These are phyloP conservation scores for Entonaema liquescens DNA, from an alignment of 495 filamentous ascomycete species.

Conservation along the genomic window DNA sequence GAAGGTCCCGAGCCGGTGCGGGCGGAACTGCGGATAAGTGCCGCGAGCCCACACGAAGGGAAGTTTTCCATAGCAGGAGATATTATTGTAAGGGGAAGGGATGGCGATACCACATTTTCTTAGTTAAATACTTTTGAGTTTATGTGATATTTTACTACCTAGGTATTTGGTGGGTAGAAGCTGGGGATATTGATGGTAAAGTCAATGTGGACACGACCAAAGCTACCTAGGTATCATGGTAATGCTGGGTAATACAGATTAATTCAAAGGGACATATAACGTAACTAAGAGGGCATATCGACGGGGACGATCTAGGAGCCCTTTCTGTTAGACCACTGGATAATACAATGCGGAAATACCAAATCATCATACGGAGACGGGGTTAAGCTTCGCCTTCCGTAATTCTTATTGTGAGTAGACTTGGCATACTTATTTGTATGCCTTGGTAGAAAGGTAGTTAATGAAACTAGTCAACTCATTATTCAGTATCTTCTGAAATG, in stretches of 20 bases:
- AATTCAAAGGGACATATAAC: no score
- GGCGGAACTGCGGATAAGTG: neutral
- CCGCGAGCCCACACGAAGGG: neutral
- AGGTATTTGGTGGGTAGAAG: neutral
- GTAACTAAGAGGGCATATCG: no score
- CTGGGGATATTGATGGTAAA: neutral
- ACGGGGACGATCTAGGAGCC: no score
- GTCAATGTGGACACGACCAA: neutral
- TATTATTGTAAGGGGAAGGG: neutral
- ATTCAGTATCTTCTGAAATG: neutral
- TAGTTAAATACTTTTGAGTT: neutral
- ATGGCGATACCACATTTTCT: neutral
- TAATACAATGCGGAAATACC: no score
- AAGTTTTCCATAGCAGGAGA: neutral
- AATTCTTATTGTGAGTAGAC: no score
- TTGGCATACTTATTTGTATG: no score
- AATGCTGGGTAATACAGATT: no score
- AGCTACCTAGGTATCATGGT: no score
- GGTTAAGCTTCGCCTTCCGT: no score
- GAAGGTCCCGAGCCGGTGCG: constrained; percentile 18
- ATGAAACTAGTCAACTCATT: neutral
- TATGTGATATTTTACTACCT: neutral
- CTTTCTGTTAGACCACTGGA: no score
- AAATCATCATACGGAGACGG: no score
- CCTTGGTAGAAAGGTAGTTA: no score